Evolutionary conservation across 495 filamentous ascomycete genomes (phyloP), one percentile per base, ranked within the genome.

Genomic region (Xylaria flabelliformis): DNA sequence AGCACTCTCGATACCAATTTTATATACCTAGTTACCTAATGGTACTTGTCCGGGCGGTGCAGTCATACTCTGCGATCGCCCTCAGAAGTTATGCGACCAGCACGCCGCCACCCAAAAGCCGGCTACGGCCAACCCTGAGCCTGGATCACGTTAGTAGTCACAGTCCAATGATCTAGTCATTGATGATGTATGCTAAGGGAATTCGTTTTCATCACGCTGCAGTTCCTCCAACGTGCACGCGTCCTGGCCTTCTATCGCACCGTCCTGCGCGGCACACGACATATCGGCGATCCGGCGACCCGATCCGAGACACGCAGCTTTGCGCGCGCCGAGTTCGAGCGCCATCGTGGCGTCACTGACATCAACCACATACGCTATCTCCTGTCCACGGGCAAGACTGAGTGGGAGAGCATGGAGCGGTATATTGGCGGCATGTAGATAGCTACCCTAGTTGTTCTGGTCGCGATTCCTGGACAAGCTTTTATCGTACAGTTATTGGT

Each of bases 301-400:
- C 86, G 89, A 29, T 80, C 83, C 61, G 94, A 97, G 74, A 89
- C 94, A 72, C 85, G 86, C 44, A 81, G 82, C 36, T 95, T 92
- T 83, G 94, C 91, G 39, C 87, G 93, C 15, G 82, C 85, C 56
- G 93, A 96, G 74, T 95, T 96, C 77, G 90, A 93, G 79, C 86
- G 91, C 34, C 89, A 94, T 80, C 88, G 86, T 26, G 73, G 84
- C 42, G 90, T 95, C 29, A 90, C 88, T 3, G 93, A 97, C 78
- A 73, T 92, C 80, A 79, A 71, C 63, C 86, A 88, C 64, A 88
- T 89, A 70, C 80, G 86, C 64, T 89, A 88, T 73, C 82, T 89
- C 32, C 77, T 88, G 44, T 88, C 86, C 32, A 88, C 85, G 5
- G 87, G 86, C 53, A 87, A 87, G 80, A 87, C 86, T n/a, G 84